phyloP scores from a whole-genome alignment of 2,329 filamentous ascomycete genomes.

The Calonectria pteridis region DNA sequence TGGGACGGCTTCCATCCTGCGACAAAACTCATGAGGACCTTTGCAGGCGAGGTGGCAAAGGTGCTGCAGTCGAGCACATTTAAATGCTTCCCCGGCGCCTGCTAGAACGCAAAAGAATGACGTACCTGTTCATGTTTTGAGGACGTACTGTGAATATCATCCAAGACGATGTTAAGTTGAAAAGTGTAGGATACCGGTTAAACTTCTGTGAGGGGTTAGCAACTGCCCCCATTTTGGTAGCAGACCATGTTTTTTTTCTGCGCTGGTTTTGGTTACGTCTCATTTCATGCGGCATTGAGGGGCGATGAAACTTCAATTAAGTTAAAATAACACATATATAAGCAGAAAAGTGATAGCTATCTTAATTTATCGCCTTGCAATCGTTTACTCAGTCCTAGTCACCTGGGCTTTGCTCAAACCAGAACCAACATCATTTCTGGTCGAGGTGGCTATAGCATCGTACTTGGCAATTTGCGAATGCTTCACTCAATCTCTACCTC shows the following conservation, averaged over 20 bases:
- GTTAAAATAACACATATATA: neutral
- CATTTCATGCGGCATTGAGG: neutral
- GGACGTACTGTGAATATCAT: neutral
- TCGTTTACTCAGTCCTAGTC: neutral
- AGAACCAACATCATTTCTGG: slow-evolving; percentile 22
- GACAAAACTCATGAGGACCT: neutral
- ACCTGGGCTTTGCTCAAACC: slow-evolving; percentile 29
- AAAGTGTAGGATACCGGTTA: neutral
- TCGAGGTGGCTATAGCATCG: slow-evolving; percentile 26
- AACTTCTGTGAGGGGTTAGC: neutral
- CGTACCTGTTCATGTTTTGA: neutral
- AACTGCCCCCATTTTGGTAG: neutral
- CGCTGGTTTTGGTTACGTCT: neutral
- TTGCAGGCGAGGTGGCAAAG: neutral
- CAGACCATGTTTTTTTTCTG: neutral
- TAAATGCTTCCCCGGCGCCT: neutral
- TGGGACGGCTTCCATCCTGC: neutral
- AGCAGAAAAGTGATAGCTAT: neutral
- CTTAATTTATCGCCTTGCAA: neutral
- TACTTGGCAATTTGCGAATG: slow-evolving; percentile 27
- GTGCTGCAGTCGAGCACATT: neutral
- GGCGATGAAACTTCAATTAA: neutral
- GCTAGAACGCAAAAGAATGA: neutral
- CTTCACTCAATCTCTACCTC: slow-evolving; percentile 28
- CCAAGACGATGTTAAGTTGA: neutral